These are phyloP conservation scores for Pythium biforme DNA, from an alignment of 352 stramenopile species.

Conservation along the genomic window DNA sequence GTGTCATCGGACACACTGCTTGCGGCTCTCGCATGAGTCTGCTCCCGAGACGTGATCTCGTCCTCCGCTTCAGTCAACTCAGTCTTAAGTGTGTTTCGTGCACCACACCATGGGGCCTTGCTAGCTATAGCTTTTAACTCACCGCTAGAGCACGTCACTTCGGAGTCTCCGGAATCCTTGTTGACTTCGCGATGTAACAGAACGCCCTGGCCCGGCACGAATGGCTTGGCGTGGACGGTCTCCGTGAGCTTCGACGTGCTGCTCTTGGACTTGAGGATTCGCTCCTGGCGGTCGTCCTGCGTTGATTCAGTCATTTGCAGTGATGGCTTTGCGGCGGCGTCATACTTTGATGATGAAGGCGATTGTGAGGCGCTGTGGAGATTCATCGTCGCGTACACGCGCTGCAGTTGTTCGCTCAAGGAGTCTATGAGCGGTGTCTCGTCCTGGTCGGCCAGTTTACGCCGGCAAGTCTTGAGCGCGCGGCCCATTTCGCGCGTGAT, in stretches of 20 bases:
- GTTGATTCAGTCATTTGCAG: background rate
- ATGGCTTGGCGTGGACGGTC: background rate
- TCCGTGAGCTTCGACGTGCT: background rate
- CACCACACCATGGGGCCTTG: too few relatives aligned
- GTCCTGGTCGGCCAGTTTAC: slow-evolving; percentile 23
- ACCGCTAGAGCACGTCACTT: too few relatives aligned
- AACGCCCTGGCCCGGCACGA: background rate
- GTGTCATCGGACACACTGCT: too few relatives aligned
- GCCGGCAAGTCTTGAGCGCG: slow-evolving; percentile 31
- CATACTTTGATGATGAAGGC: background rate
- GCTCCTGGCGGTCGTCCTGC: background rate
- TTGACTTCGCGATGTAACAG: too few relatives aligned
- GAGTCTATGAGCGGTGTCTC: slow-evolving; percentile 28
- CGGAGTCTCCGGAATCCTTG: too few relatives aligned
- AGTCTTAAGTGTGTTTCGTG: too few relatives aligned
- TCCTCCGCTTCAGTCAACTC: too few relatives aligned
- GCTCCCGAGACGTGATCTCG: too few relatives aligned
- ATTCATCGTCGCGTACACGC: slow-evolving; percentile 40
- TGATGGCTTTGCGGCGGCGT: background rate
- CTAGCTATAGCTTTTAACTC: too few relatives aligned
- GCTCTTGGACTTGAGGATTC: background rate
- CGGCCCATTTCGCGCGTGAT: slow-evolving; percentile 38
- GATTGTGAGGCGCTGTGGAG: slow-evolving; percentile 7
- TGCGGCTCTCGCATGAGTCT: too few relatives aligned
- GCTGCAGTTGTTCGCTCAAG: slow-evolving; percentile 34